Percentiles rank a stretch among this genome's conserved stretches.
These are phyloP conservation scores for Euptelea pleiosperma DNA, from an alignment of 164 flowering plant genomes.

Conservation along the genomic window DNA sequence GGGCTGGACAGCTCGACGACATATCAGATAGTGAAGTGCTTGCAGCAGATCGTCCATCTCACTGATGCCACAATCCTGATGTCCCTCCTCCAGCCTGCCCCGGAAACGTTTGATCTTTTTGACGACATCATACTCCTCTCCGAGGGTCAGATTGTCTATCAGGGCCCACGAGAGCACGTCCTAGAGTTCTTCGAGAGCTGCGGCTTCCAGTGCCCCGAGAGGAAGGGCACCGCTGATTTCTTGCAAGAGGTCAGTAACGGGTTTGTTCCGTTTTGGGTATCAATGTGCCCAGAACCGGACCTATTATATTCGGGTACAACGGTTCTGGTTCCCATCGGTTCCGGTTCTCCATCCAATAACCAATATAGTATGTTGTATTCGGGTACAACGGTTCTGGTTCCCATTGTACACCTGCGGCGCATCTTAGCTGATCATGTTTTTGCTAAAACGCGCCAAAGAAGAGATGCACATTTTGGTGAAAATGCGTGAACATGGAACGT, in stretches of 20 bases:
- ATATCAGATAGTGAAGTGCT: conserved; percentile 78
- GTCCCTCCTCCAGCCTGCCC: conserved; percentile 83
- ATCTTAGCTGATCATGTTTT: too few species aligned
- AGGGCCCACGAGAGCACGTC: conserved; percentile 72
- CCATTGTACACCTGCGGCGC: neutral
- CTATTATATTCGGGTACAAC: neutral
- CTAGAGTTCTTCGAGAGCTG: conserved; percentile 67
- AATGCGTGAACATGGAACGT: too few species aligned
- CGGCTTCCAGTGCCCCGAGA: conserved; percentile 77
- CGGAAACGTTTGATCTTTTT: conserved; percentile 78
- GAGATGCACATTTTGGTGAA: too few species aligned
- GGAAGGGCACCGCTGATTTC: conserved; percentile 88
- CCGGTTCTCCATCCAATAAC: neutral
- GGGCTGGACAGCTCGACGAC: conserved; percentile 94
- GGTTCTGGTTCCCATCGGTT: neutral
- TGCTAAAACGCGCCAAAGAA: too few species aligned
- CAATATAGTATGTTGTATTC: neutral
- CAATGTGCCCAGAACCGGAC: too few species aligned
- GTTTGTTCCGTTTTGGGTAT: too few species aligned
- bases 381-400: too few species aligned
- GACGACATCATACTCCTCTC: conserved; percentile 78
- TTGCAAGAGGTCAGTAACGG: conserved; percentile 64
- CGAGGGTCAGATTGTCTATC: conserved; percentile 84
- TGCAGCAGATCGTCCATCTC: conserved; percentile 73
- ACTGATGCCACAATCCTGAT: conserved; percentile 60